Conservation (phyloP, 225 moss, liverwort and hornwort genomes). For the Marchantia polymorpha region DNA sequence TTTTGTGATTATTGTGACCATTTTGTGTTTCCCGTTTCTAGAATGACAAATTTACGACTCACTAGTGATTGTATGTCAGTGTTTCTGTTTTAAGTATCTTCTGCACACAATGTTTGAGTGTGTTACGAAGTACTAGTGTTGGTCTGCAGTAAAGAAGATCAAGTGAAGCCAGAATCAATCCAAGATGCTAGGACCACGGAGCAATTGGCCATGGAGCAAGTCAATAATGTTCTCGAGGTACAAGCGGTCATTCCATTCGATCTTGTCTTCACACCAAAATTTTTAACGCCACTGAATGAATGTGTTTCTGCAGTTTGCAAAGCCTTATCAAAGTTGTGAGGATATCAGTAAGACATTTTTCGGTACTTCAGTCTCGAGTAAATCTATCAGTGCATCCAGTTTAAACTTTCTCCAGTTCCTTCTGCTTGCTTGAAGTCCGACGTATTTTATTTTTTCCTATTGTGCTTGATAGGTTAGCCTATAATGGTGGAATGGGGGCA, state of each 20-base stretch:
- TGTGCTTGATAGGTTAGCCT: not conserved
- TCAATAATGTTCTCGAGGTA: conserved; percentile 32
- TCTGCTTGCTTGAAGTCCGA: not conserved
- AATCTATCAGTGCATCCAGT: no score
- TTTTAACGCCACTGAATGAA: not conserved
- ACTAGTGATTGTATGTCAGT: no score
- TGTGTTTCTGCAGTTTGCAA: not conserved
- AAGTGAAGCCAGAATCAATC: conserved; percentile 8
- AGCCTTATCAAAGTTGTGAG: no score
- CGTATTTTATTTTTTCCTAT: not conserved
- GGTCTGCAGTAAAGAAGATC: conserved; percentile 24
- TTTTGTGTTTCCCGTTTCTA: not conserved
- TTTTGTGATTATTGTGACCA: not conserved
- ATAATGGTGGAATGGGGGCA: not conserved
- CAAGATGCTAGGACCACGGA: not conserved
- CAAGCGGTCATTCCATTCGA: not conserved
- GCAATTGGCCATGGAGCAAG: conserved; percentile 24
- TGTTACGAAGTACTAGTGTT: not conserved
- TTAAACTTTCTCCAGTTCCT: no score
- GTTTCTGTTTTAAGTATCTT: no score
- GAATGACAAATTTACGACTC: no score
- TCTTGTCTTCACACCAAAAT: no score
- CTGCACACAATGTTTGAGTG: not conserved
- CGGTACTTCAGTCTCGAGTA: no score
- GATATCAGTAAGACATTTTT: no score